Conservation (phyloP, 345 rosid genomes). For the Ricinus communis region DNA sequence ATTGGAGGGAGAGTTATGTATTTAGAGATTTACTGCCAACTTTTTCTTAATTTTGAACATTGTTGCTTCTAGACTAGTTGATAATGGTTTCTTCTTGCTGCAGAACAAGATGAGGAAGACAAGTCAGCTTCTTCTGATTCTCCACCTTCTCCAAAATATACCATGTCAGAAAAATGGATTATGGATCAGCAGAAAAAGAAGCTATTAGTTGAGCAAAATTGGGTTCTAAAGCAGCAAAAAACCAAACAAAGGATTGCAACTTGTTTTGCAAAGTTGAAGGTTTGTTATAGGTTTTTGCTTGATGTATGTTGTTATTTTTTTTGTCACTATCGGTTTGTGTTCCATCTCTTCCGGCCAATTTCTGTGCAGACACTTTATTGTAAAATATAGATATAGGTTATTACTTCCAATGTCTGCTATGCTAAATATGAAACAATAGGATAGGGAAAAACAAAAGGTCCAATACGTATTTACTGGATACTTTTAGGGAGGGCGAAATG, state of each 20-base stretch:
- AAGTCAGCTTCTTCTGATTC: constrained; percentile 38
- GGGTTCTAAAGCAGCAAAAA: constrained; percentile 64
- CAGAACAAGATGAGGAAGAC: constrained; percentile 60
- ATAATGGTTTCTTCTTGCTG: constrained; percentile 28
- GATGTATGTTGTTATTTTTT: not conserved
- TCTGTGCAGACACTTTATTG: not conserved
- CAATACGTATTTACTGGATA: not conserved
- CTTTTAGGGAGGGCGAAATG: not conserved
- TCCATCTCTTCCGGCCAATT: not conserved
- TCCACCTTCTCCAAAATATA: constrained; percentile 57
- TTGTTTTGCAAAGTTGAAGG: constrained; percentile 71
- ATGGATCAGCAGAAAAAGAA: constrained; percentile 64
- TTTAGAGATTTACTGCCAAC: constrained; percentile 5
- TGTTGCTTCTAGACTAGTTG: constrained; percentile 15
- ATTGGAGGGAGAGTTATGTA: constrained; percentile 22
- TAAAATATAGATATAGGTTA: not conserved
- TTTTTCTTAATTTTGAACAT: constrained; percentile 25
- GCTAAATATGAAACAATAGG: not conserved
- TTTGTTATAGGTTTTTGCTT: constrained; percentile 27
- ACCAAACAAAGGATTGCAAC: constrained; percentile 55
- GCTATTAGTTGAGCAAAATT: constrained; percentile 49
- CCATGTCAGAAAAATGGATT: constrained; percentile 87
- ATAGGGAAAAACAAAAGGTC: no score
- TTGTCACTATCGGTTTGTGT: not conserved
- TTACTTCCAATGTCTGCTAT: not conserved